phyloP scores from a whole-genome alignment of 2,329 filamentous ascomycete genomes.

The Amauroascus niger region DNA sequence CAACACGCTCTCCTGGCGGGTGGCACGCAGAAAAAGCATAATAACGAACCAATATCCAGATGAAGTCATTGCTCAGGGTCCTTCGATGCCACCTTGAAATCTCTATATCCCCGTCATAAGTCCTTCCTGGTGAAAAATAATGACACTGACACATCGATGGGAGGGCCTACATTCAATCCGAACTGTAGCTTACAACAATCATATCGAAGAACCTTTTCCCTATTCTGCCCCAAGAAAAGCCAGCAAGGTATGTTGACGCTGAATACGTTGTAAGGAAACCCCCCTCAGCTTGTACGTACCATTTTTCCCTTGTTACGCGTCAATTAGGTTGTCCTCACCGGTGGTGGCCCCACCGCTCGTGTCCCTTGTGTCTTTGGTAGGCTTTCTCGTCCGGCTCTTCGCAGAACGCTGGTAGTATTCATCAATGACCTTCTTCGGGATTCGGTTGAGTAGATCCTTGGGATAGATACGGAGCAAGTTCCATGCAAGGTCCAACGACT shows the following conservation, averaged over 20 bases:
- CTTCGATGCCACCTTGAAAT: background rate
- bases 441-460: constrained; percentile 95
- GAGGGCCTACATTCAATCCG: background rate
- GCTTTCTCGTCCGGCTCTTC: constrained; percentile 27
- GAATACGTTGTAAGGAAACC: background rate
- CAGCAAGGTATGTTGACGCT: background rate
- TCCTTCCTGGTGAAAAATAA: background rate
- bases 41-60: background rate
- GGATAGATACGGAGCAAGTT: constrained; percentile 93
- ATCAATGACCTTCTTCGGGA: constrained; percentile 70
- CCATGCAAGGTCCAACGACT: constrained; percentile 94
- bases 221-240: background rate
- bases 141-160: background rate
- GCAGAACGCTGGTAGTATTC: constrained; percentile 64
- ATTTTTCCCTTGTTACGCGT: constrained; percentile 25
- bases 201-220: background rate
- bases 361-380: constrained; percentile 41
- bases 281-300: background rate
- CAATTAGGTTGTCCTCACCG: constrained; percentile 34
- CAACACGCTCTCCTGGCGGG: background rate
- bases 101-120: background rate
- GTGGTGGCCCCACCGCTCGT: constrained; percentile 28
- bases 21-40: background rate
- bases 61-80: background rate
- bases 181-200: background rate